These are phyloP conservation scores for Alternaria metachromatica DNA, from an alignment of 2,329 filamentous ascomycete species.

Conservation along the genomic window DNA sequence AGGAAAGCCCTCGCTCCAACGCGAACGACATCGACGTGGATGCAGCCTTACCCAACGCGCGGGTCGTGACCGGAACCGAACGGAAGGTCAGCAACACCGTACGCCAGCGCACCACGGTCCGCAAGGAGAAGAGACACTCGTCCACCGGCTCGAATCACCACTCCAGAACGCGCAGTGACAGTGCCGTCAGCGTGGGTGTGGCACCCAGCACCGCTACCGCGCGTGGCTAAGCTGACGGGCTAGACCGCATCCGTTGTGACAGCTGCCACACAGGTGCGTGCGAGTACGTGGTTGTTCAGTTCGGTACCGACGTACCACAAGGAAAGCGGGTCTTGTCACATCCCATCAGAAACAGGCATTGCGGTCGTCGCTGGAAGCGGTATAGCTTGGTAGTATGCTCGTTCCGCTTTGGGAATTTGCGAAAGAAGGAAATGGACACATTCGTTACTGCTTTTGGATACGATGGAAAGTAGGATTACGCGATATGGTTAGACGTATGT, in stretches of 20 bases:
- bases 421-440: neutral
- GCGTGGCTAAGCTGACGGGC: conserved; percentile 22
- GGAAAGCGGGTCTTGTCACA: conserved; percentile 3
- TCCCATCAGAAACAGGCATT: conserved; percentile 1
- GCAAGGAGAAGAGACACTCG: neutral
- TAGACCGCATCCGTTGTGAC: conserved; percentile 4
- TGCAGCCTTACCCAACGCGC: conserved; percentile 18
- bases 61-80: conserved; percentile 13
- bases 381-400: neutral
- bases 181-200: conserved; percentile 36
- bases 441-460: neutral
- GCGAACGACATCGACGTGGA: conserved; percentile 1
- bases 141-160: neutral
- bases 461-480: neutral
- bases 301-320: neutral
- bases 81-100: neutral
- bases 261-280: neutral
- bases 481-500: neutral
- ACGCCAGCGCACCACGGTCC: neutral
- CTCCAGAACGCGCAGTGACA: conserved; percentile 26
- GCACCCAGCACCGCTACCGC: conserved; percentile 12
- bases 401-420: neutral
- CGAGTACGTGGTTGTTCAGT: neutral
- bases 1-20: neutral
- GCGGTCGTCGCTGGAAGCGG: neutral